These are phyloP conservation scores for Colletotrichum horii DNA, from an alignment of 2,329 filamentous ascomycete genomes.

Conservation along the genomic window DNA sequence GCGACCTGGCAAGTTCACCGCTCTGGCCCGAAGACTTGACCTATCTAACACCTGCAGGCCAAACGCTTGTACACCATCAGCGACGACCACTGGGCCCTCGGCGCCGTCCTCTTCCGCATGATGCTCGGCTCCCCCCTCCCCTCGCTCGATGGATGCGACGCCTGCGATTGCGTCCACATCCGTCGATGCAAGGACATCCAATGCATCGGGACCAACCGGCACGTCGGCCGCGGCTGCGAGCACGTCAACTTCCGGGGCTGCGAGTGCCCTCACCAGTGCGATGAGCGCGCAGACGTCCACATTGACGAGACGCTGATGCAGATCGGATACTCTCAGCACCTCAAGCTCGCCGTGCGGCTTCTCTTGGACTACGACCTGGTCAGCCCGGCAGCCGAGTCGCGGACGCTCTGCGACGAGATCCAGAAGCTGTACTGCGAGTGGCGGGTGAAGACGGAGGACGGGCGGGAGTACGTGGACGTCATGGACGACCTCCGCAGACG, in stretches of 20 bases:
- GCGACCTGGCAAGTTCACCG: neutral
- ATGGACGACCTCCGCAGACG: conserved; percentile 22
- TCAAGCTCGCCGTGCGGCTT: conserved; percentile 26
- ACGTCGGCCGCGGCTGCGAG: conserved; percentile 13
- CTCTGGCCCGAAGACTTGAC: neutral
- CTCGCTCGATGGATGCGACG: conserved; percentile 32
- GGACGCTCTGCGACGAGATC: conserved; percentile 13
- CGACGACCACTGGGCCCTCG: conserved; percentile 43
- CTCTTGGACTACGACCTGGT: conserved; percentile 30
- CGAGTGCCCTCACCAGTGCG: conserved; percentile 11
- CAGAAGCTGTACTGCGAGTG: conserved; percentile 33
- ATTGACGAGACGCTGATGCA: conserved; percentile 30
- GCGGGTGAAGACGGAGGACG: conserved; percentile 33
- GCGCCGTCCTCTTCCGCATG: conserved; percentile 44
- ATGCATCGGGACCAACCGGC: neutral
- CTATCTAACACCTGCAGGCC: conserved; percentile 22
- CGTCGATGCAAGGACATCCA: conserved; percentile 5
- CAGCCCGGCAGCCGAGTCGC: neutral
- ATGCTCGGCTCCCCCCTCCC: conserved; percentile 38
- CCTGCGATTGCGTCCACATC: conserved; percentile 30
- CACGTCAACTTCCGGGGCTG: conserved; percentile 22
- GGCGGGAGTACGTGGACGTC: conserved; percentile 34
- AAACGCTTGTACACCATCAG: conserved; percentile 38
- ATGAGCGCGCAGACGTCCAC: conserved; percentile 29
- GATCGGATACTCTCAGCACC: conserved; percentile 31